Base-by-base conservation (phyloP, 176 grass and related monocot genomes). In the Musa itinerans region DNA sequence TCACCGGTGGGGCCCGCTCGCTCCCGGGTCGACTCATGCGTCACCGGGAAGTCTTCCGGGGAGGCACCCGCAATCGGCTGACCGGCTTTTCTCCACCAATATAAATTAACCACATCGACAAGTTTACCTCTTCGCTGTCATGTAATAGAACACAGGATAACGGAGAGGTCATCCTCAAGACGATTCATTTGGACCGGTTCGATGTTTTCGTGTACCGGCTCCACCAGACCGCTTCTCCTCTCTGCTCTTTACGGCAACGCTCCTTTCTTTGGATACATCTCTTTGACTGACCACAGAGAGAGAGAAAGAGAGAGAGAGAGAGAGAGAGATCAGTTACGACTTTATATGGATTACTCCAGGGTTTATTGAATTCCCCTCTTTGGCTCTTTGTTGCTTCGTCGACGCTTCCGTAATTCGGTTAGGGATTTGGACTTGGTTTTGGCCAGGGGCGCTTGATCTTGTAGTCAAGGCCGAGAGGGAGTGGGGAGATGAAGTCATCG, bases 401-500 rank as follows among this genome's bases (percentile, higher is more conserved):
- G 57, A 61, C n/a, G 9, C 8, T 51, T 70, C 19, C 17, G 20
- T 51, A 70, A 50, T 50, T 70, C 48, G 0, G 10, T 50, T 19
- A 51, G 17, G 68, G 17, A 70, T 70, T 70, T 14, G 43, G 48
- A 48, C 12, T 51, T 10, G 68, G 48, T 24, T 69, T 50, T 69
- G 11, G 34, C 15, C 19, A 50, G 68, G 11, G 21, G 27, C 15
- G 51, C 51, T 70, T 20, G 16, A 20, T 70, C 17, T 70, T 21
- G 34, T 1, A 10, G 34, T 43, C 34, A 6, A 43, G 34, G 34
- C 3, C 34, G 34, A 5, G 34, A 43, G 34, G 4, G 54, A 5
- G 54, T 0, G 63, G 43, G 50, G 70, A 34, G 78, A 98, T 98
- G 95, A 98, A 98, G 78, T 91, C 95, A 29, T 89, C 95, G 77